phyloP scores from a whole-genome alignment of 768 basidiomycete species.

The Pholiota microspora region DNA sequence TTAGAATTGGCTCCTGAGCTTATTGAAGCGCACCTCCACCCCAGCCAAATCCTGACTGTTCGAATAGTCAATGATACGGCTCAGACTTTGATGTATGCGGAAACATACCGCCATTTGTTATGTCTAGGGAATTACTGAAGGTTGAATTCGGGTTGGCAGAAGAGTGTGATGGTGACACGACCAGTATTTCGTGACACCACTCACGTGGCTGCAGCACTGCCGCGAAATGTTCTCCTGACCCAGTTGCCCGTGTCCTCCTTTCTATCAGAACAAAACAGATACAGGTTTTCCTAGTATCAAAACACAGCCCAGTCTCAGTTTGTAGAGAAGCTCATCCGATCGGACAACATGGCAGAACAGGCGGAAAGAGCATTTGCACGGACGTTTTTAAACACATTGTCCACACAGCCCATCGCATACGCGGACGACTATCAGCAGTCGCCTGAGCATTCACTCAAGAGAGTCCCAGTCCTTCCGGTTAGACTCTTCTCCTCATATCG shows the following conservation, averaged over 20 bases:
- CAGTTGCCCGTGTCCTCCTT: neutral
- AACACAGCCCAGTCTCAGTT: neutral
- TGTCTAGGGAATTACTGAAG: conserved; percentile 12
- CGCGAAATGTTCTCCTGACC: neutral
- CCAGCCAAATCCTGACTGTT: conserved; percentile 47
- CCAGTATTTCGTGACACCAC: too few relatives aligned
- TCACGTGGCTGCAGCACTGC: neutral
- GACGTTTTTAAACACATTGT: conserved; percentile 61
- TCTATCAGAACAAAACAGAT: conserved; percentile 7
- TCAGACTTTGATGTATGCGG: neutral
- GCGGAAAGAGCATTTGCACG: conserved; percentile 70
- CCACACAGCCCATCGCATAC: conserved; percentile 66
- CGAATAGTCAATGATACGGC: neutral
- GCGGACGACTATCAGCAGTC: conserved; percentile 77
- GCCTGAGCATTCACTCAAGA: conserved; percentile 61
- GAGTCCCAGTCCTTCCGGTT: conserved; percentile 69
- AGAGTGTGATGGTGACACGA: conserved; percentile 9
- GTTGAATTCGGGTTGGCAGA: conserved; percentile 13
- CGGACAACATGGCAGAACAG: conserved; percentile 30
- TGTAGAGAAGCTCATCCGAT: neutral
- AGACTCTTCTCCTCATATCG: conserved; percentile 20
- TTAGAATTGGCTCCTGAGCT: neutral
- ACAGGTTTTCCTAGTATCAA: too few relatives aligned
- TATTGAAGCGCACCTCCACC: conserved; percentile 39
- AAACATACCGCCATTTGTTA: conserved; percentile 37